These are phyloP conservation scores for Penicillium angulare DNA, from an alignment of 495 filamentous ascomycete genomes.

Conservation along the genomic window DNA sequence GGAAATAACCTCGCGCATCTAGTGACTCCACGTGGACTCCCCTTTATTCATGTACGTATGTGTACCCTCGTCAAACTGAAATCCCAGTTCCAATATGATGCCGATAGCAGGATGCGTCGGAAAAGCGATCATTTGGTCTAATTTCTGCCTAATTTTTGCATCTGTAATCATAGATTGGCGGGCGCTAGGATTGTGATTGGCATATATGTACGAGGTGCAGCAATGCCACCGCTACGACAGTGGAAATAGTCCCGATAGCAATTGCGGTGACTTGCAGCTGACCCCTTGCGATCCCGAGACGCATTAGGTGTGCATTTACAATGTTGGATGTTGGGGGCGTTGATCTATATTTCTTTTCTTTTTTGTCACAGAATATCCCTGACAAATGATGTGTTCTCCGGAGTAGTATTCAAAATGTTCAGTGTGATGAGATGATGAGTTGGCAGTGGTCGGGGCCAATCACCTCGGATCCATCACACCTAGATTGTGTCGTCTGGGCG, in stretches of 20 bases:
- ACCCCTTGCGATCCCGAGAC: conserved; percentile 14
- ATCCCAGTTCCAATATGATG: no score
- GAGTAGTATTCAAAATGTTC: no score
- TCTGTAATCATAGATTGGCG: not conserved
- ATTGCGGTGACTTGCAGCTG: conserved; percentile 16
- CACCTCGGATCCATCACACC: conserved; percentile 10
- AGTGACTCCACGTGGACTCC: no score
- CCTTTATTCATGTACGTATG: no score
- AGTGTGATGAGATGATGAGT: conserved; percentile 12
- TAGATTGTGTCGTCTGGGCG: conserved; percentile 24
- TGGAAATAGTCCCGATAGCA: conserved; percentile 14
- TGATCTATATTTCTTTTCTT: not conserved
- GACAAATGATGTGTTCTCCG: no score
- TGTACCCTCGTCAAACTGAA: no score
- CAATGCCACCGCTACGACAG: not conserved
- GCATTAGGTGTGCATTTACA: no score
- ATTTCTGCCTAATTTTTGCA: no score
- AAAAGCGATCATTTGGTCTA: no score
- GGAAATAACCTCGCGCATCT: not conserved
- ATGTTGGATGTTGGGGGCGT: no score
- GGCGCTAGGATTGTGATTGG: not conserved
- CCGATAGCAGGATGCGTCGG: no score
- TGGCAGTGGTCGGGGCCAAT: conserved; percentile 30
- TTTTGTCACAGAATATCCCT: no score
- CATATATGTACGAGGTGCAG: conserved; percentile 10